Evolutionary conservation across 2,329 filamentous ascomycete genomes (phyloP).

Genomic region (Tolypocladium pustulatum): DNA sequence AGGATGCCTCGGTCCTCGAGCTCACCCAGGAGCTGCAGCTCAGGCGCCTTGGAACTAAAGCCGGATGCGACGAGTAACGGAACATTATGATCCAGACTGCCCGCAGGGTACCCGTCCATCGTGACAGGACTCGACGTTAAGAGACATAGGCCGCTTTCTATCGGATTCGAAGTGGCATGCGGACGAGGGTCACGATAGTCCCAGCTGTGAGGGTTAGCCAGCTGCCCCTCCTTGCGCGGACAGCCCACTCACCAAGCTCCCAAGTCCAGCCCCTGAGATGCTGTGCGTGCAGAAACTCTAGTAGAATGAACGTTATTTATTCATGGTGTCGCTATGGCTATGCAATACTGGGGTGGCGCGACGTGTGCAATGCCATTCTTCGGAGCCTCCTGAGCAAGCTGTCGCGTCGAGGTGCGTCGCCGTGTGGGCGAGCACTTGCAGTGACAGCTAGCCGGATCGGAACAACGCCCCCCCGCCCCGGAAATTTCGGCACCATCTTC

Average conservation of each 20-base stretch:
- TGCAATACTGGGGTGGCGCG: background rate
- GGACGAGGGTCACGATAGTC: background rate
- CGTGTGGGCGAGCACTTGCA: background rate
- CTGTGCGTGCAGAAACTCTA: background rate
- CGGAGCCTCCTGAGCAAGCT: background rate
- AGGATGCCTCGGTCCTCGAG: slow-evolving; percentile 48
- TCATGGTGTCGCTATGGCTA: background rate
- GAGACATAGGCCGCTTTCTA: slow-evolving; percentile 10
- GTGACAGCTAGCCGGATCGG: slow-evolving; percentile 11
- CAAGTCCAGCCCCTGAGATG: background rate
- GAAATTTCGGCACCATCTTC: slow-evolving; percentile 7
- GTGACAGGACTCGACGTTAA: slow-evolving; percentile 9
- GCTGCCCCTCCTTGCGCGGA: background rate
- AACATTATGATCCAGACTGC: slow-evolving; percentile 78
- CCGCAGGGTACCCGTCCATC: slow-evolving; percentile 72
- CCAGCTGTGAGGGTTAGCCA: background rate
- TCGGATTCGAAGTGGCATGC: background rate
- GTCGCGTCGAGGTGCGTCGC: background rate
- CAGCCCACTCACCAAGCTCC: background rate
- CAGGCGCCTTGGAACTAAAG: slow-evolving; percentile 36
- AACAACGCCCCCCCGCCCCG: slow-evolving; percentile 14
- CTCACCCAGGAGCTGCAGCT: slow-evolving; percentile 33
- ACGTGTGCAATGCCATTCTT: background rate
- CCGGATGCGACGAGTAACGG: slow-evolving; percentile 78
- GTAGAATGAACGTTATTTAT: background rate